Evolutionary conservation across 2,329 filamentous ascomycete genomes (phyloP).

Genomic region (Onygenales sp.): DNA sequence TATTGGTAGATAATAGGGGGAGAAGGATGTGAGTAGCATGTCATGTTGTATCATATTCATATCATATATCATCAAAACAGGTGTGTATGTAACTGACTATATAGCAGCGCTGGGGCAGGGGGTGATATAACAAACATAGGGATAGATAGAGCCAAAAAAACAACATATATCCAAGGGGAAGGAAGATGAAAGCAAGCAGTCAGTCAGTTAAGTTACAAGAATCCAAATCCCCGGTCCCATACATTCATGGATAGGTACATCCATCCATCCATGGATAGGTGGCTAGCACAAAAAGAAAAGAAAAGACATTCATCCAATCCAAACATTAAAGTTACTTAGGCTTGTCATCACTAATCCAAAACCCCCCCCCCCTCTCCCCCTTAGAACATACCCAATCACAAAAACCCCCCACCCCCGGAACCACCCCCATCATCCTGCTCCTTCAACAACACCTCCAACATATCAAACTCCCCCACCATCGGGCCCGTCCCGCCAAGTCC

Average conservation of each 20-base stretch:
- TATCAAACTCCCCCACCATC: conserved; percentile 47
- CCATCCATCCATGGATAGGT: background rate
- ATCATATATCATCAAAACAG: no score
- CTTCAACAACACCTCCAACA: conserved; percentile 38
- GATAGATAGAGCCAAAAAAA: no score
- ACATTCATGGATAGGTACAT: background rate
- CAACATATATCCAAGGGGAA: no score
- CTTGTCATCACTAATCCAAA: background rate
- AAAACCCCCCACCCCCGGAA: background rate
- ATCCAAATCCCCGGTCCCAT: background rate
- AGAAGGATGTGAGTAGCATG: no score
- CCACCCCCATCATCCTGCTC: conserved; percentile 27
- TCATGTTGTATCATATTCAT: no score
- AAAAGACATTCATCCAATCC: background rate
- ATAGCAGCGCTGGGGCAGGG: no score
- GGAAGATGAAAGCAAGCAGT: no score
- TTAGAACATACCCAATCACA: background rate
- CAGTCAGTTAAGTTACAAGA: no score
- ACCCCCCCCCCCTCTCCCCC: background rate
- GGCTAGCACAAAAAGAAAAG: background rate
- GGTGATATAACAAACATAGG: no score
- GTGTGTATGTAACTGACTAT: no score
- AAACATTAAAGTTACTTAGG: no score
- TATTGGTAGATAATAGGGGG: no score
- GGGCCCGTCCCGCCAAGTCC: conserved; percentile 52